These are phyloP conservation scores for Venturiaceae sp. DNA, from an alignment of 2,329 filamentous ascomycete species.

Conservation along the genomic window DNA sequence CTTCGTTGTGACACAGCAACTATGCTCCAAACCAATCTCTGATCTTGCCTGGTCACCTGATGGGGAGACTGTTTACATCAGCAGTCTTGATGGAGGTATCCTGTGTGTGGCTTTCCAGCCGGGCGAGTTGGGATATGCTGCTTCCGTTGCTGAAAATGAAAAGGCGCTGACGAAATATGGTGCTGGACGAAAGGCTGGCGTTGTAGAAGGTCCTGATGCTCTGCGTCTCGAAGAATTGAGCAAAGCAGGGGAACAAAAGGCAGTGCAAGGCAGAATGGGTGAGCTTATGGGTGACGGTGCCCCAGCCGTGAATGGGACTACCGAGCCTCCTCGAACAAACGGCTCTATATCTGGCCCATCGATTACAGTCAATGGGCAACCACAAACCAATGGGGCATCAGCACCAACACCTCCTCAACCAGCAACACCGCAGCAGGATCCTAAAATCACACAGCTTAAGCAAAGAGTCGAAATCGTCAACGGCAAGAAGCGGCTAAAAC, in stretches of 20 bases:
- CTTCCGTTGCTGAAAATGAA: conserved; percentile 79
- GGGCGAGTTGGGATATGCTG: conserved; percentile 84
- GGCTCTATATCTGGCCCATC: conserved; percentile 26
- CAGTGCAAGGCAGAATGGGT: conserved; percentile 91
- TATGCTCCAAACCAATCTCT: conserved; percentile 84
- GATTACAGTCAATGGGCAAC: conserved; percentile 14
- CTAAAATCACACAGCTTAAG: conserved; percentile 63
- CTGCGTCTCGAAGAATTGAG: conserved; percentile 81
- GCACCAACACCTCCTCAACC: conserved; percentile 20
- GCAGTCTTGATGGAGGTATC: conserved; percentile 83
- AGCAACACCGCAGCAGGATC: conserved; percentile 32
- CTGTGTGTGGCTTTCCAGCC: conserved; percentile 72
- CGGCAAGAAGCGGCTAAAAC: conserved; percentile 90
- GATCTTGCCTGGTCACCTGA: conserved; percentile 92
- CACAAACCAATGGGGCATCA: conserved; percentile 15
- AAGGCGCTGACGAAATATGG: conserved; percentile 90
- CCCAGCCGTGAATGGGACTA: conserved; percentile 39
- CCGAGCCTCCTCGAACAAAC: conserved; percentile 31
- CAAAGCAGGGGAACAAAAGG: conserved; percentile 81
- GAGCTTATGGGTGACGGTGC: conserved; percentile 88
- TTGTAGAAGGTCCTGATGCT: conserved; percentile 86
- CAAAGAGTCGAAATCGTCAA: conserved; percentile 90
- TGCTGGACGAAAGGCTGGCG: conserved; percentile 76
- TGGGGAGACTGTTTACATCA: conserved; percentile 76
- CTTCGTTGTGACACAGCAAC: conserved; percentile 79